Base-by-base conservation (phyloP, 2,329 filamentous ascomycete genomes). In the Coniochaeta sp. region DNA sequence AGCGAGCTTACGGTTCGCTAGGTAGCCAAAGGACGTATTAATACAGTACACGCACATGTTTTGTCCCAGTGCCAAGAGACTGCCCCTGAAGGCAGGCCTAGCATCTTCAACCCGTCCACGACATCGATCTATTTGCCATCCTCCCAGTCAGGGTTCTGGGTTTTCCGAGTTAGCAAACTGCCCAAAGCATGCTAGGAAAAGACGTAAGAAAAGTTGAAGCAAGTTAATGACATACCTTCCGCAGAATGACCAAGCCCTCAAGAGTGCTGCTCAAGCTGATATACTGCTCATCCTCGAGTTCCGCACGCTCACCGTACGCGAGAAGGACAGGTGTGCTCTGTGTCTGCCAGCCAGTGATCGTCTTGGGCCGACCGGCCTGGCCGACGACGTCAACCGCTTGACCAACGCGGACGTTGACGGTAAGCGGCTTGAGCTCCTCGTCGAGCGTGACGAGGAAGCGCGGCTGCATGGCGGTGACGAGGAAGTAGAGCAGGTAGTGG, bases 321-420 rank as follows among this genome's bases (percentile, higher is more conserved):
- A 99, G 79, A 62, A 99, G 80, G 55, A 99, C 95, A 0, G 95
- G 95, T n/a, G 95, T 99, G 79, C 91, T 97, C 81, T 99, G 95
- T 66, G 95, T 99, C 77, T 99, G 95, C 95, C 95, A 99, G 59
- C 95, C 95, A 11, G 95, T 99, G 69, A 99, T 99, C 1, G 95
- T 99, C 88, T 99, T 98, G 67, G 95, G 95, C 64, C 93, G 86
- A 72, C 95, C 95, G 14, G 96, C 95, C 75, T 98, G 95, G 58
- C 95, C 96, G 44, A 99, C 95, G 47, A 99, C 93, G 72, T 99
- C 95, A 22, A 99, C 96, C 17, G 96, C 95, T 77, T 99, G 96
- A 74, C 95, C 95, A 52, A 99, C 93, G 34, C 95, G 89, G 17
- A 99, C 95, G 69, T 97, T 98, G 71, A 98, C 93, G 59, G 91